A percentile compares a stretch with the other conserved stretches of the same genome.
Conservation (phyloP, 2,329 filamentous ascomycete genomes). For the Gnomoniopsis smithogilvyi region DNA sequence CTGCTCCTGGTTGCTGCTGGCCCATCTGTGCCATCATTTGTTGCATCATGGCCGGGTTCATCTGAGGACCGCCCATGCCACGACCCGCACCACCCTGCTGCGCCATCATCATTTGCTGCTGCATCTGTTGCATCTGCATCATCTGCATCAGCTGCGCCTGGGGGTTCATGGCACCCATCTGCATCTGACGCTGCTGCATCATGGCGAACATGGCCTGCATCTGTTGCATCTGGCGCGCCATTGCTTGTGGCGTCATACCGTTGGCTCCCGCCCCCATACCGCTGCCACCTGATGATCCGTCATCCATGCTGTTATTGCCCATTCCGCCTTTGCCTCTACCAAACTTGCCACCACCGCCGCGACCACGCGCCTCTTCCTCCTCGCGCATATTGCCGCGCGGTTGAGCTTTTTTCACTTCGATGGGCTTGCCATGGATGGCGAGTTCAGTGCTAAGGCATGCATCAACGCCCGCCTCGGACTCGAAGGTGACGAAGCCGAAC, state of each 20-base stretch:
- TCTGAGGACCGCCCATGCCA: constrained; percentile 34
- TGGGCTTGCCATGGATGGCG: constrained; percentile 91
- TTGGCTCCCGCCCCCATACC: constrained; percentile 26
- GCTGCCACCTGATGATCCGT: constrained; percentile 21
- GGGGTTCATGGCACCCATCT: constrained; percentile 53
- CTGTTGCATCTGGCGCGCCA: constrained; percentile 97
- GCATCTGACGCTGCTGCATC: constrained; percentile 85
- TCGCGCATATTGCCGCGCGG: constrained; percentile 92
- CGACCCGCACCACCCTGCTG: constrained; percentile 24
- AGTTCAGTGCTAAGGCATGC: constrained; percentile 80
- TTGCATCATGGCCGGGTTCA: constrained; percentile 55
- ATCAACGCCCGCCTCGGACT: constrained; percentile 92
- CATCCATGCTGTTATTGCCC: constrained; percentile 35
- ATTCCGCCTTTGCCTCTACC: constrained; percentile 50
- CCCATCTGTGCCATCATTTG: constrained; percentile 45
- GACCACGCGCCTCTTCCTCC: constrained; percentile 71
- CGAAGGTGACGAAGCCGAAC: constrained; percentile 98
- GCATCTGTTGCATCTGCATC: constrained; percentile 75
- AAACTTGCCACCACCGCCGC: constrained; percentile 48
- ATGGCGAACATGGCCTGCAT: constrained; percentile 97
- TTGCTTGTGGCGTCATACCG: constrained; percentile 89
- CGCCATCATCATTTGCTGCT: constrained; percentile 51
- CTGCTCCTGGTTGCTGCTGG: constrained; percentile 33
- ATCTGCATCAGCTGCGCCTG: constrained; percentile 49
- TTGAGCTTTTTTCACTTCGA: constrained; percentile 98